Conservation (phyloP, 108 stramenopile genomes). For the Hondaea fermentalgiana region DNA sequence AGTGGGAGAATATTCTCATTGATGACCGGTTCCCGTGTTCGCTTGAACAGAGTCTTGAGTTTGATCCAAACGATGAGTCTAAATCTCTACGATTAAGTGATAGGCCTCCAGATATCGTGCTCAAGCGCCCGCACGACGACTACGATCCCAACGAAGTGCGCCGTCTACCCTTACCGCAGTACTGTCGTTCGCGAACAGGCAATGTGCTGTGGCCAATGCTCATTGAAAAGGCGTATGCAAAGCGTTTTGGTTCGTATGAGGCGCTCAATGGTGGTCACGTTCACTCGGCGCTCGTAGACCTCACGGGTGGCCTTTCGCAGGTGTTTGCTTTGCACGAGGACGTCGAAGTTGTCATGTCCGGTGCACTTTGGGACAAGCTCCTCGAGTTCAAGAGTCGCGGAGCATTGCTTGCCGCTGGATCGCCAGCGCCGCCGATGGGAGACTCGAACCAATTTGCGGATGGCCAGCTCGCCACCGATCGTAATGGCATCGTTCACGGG, state of each 20-base stretch:
- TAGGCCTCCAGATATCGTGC: not conserved
- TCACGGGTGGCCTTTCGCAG: conserved; percentile 12
- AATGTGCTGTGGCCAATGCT: conserved; percentile 22
- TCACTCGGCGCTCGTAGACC: conserved; percentile 10
- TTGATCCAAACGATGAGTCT: not conserved
- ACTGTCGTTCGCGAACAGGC: not conserved
- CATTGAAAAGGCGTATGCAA: conserved; percentile 23
- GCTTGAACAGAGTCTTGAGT: not conserved
- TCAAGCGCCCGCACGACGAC: not conserved
- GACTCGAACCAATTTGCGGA: not conserved
- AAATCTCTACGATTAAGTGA: not conserved
- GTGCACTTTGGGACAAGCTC: conserved; percentile 5
- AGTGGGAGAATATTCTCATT: not conserved
- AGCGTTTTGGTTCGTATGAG: not conserved
- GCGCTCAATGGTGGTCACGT: conserved; percentile 16
- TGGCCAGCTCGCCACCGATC: not conserved
- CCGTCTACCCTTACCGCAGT: not conserved
- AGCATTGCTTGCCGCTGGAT: conserved; percentile 10
- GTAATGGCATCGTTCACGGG: conserved; percentile 20
- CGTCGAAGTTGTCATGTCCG: not conserved
- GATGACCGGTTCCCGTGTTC: conserved; percentile 21
- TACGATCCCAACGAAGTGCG: not conserved
- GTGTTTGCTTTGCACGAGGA: not conserved
- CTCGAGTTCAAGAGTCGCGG: not conserved
- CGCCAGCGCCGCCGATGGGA: not conserved